Base-by-base conservation (phyloP, 208 protist species). In the Acanthamoeba sp. region DNA sequence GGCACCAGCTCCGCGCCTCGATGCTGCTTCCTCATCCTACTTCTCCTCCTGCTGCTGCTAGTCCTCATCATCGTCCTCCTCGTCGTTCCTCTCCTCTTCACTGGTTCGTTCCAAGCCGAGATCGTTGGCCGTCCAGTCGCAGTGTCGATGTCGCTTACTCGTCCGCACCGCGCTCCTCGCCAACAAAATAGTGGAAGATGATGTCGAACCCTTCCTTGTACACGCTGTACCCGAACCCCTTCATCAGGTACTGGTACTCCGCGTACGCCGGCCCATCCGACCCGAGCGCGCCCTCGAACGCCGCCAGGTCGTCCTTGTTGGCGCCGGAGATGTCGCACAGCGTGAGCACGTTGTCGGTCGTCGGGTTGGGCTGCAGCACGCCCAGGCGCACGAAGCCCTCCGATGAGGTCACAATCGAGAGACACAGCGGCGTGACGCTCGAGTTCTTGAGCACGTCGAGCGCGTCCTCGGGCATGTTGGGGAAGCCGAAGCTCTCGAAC, bases 121-220 rank as follows among this genome's bases (percentile, higher is more conserved):
- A n/a, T n/a, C n/a, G n/a, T n/a, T n/a, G n/a, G n/a, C n/a, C n/a
- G n/a, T n/a, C n/a, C n/a, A n/a, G n/a, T n/a, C n/a, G n/a, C n/a
- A n/a, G n/a, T n/a, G n/a, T n/a, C n/a, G n/a, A n/a, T n/a, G n/a
- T 48, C 45, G 52, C 52, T 87, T 57, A 87, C 50, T 87, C 78
- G 24, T 59, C 78, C 27, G 78, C 27, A 10, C 78, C 78, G 50
- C 42, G 78, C 78, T 87, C 78, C 78, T 87, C 78, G 24, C 94
- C 91, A 45, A 95, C 88, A 9, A 78, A 73, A 57, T 96, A 96
- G 91, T 96, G 95, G 29, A 97, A 94, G 62, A 96, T 92, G 55
- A 96, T 93, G 78, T 97, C 96, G 55, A 96, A 95, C 34, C 96
- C 94, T 62, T 96, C 96, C 78, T 96, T 96, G 95, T 96, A 96